Percentiles rank a stretch among this genome's conserved stretches.
Evolutionary conservation across 257 asterid genomes (phyloP).

Genomic region (Scutellaria baicalensis): DNA sequence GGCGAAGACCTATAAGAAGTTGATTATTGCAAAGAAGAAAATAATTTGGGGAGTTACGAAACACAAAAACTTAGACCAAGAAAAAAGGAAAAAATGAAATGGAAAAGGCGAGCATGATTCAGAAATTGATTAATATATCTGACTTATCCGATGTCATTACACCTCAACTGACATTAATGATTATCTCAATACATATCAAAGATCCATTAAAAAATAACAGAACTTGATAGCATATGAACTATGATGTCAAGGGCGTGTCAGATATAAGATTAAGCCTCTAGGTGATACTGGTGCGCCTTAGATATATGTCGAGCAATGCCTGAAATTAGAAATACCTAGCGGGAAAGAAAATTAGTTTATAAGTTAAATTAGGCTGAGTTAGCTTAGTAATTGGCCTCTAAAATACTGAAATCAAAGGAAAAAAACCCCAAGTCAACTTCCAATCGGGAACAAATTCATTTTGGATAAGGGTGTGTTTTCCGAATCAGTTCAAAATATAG

Average conservation of each 20-base stretch:
- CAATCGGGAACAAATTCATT: neutral
- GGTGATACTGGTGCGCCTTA: no score
- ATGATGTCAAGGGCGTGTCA: neutral
- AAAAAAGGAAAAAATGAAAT: neutral
- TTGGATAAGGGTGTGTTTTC: slow-evolving; percentile 1
- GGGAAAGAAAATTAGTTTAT: no score
- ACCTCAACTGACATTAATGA: neutral
- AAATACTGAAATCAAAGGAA: no score
- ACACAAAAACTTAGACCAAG: neutral
- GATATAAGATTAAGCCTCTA: no score
- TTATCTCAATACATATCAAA: neutral
- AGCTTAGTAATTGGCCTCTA: no score
- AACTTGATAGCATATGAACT: neutral
- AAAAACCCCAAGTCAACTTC: no score
- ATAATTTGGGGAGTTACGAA: neutral
- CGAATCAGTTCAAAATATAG: neutral
- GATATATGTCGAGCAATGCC: no score
- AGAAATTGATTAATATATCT: neutral
- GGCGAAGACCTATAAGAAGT: neutral
- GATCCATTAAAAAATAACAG: neutral
- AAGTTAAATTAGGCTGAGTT: no score
- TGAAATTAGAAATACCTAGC: no score
- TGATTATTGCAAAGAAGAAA: neutral
- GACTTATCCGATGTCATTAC: neutral
- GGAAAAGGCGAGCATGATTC: neutral